Percentiles rank a stretch among this genome's conserved stretches.
Conservation (phyloP, 495 filamentous ascomycete genomes). For the Beverwykella pulmonaria region DNA sequence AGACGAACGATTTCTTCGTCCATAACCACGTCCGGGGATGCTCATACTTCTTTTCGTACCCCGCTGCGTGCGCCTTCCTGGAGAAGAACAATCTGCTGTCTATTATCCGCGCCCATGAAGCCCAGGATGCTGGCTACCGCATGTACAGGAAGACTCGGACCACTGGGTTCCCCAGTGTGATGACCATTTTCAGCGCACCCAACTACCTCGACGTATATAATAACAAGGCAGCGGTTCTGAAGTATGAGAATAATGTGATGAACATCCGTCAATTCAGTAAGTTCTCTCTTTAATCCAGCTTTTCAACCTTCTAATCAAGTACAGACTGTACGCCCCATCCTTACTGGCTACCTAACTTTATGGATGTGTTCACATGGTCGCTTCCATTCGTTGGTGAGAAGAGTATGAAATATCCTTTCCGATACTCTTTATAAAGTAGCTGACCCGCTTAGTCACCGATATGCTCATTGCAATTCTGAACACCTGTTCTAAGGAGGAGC, state of each 20-base stretch:
- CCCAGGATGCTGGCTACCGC: constrained; percentile 96
- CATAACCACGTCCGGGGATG: constrained; percentile 98
- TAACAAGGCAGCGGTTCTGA: constrained; percentile 98
- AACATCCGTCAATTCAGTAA: constrained; percentile 95
- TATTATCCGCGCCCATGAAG: constrained; percentile 97
- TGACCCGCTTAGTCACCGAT: constrained; percentile 66
- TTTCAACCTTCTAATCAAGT: constrained; percentile 1
- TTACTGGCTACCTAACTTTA: constrained; percentile 99
- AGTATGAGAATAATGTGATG: constrained; percentile 99
- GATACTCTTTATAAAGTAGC: neutral
- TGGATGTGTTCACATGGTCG: constrained; percentile 99
- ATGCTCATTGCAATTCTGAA: constrained; percentile 99
- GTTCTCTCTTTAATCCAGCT: constrained; percentile 15
- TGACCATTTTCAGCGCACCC: constrained; percentile 99
- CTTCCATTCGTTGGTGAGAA: constrained; percentile 98
- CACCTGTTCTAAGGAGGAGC: constrained; percentile 96
- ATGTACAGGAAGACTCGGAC: constrained; percentile 99
- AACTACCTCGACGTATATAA: constrained; percentile 99
- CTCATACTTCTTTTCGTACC: constrained; percentile 99
- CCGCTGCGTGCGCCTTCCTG: constrained; percentile 94
- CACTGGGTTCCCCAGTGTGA: constrained; percentile 97
- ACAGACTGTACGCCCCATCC: constrained; percentile 92
- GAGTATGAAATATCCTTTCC: constrained; percentile 47
- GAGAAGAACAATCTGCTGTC: constrained; percentile 99
- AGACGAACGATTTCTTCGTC: constrained; percentile 92